Base-by-base conservation (phyloP, 2,329 filamentous ascomycete species). In the Exophiala bonariae region DNA sequence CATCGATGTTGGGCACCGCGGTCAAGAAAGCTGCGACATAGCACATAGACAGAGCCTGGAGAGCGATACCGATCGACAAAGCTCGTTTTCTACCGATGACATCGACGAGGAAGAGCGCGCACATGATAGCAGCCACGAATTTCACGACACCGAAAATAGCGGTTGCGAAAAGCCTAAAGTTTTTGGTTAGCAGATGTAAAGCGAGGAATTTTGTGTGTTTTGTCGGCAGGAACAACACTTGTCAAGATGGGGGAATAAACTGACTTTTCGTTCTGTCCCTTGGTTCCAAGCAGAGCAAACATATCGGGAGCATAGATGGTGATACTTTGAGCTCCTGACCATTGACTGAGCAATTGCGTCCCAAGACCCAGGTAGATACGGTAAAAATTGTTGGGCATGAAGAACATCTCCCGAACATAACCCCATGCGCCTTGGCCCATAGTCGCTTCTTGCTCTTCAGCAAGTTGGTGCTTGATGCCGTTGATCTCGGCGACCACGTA, bases 81-180 rank as follows among this genome's bases (percentile, higher is more conserved):
- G 75, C 66, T 11, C 74, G 66, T 67, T 89, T 90, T 49, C 87
- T 83, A 3, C 87, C 87, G 55, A 91, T 83, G 44, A 86, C 82
- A 58, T 91, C 87, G 54, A 91, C 86, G 7, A 91, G 77, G 76
- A 91, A 89, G 42, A 90, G 75, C 0, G 87, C 86, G 63, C 86
- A 91, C 31, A 80, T 56, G 23, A 90, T 63, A 11, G 85, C 80
- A 0, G 83, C 77, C 5, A 80, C 63, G 44, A 91, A 79, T 62
- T 91, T 91, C 58, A 89, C 75, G 41, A 89, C 78, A 34, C 87
- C 87, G 44, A 91, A 89, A 41, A 92, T 80, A 3, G 81, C 86
- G 0, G 85, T 90, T 11, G 87, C 80, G 30, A 90, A 81, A 0
- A 90, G 78, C 44, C 19, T 41, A 2, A 26, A 26, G 11, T 6